These are phyloP conservation scores for Epichloe uncinata DNA, from an alignment of 2,329 filamentous ascomycete species.

Conservation along the genomic window DNA sequence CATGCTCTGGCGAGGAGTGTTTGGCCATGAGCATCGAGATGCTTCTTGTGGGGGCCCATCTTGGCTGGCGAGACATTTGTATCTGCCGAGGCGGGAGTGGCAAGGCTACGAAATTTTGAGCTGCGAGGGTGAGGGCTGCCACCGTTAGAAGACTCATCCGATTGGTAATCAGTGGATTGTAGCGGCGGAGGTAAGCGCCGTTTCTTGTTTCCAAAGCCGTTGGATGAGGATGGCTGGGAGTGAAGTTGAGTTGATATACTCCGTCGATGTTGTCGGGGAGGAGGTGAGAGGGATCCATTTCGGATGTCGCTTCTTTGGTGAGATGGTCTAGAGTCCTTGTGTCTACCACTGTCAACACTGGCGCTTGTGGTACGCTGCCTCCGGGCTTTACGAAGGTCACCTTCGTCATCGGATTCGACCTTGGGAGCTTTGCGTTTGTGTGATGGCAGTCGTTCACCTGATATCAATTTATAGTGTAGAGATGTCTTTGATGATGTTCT, in stretches of 20 bases:
- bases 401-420: conserved; percentile 45
- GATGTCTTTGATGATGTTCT: conserved; percentile 29
- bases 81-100: conserved; percentile 42
- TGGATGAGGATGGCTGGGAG: conserved; percentile 31
- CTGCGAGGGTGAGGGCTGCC: conserved; percentile 46
- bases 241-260: conserved; percentile 52
- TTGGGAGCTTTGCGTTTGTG: conserved; percentile 41
- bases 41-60: conserved; percentile 64
- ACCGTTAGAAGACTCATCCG: conserved; percentile 51
- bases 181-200: conserved; percentile 48
- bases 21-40: conserved; percentile 83
- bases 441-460: conserved; percentile 31
- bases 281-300: conserved; percentile 45
- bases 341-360: conserved; percentile 21
- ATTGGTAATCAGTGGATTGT: conserved; percentile 50
- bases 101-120: conserved; percentile 42
- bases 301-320: conserved; percentile 20
- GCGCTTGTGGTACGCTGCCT: conserved; percentile 38
- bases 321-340: conserved; percentile 21
- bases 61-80: conserved; percentile 53
- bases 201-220: conserved; percentile 46
- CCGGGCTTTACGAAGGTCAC: conserved; percentile 38
- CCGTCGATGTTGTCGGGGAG: conserved; percentile 43
- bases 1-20: conserved; percentile 85
- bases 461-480: conserved; percentile 33